phyloP scores from a whole-genome alignment of 768 basidiomycete genomes.

The Calocybe gangraenosa region DNA sequence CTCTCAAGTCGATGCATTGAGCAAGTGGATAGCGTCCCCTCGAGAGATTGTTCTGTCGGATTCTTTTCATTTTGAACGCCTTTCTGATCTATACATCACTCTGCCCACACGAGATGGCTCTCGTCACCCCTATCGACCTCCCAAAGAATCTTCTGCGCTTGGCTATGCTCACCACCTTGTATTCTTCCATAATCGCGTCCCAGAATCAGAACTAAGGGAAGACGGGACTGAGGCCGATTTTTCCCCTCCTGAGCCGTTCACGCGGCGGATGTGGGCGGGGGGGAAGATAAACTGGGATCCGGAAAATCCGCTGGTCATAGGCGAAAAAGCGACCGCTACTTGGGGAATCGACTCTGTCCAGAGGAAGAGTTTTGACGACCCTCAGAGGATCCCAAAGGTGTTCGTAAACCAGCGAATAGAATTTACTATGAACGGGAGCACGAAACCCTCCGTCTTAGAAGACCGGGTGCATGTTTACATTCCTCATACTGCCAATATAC shows the following conservation, averaged over 20 bases:
- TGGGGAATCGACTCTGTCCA: slow-evolving; percentile 47
- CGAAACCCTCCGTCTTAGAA: slow-evolving; percentile 49
- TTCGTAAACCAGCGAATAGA: slow-evolving; percentile 68
- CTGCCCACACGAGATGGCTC: slow-evolving; percentile 71
- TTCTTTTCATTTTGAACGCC: slow-evolving; percentile 48
- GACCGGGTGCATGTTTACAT: slow-evolving; percentile 70
- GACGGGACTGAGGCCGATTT: slow-evolving; percentile 74
- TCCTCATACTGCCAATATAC: slow-evolving; percentile 22
- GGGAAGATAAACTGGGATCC: slow-evolving; percentile 64
- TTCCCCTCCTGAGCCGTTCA: slow-evolving; percentile 69
- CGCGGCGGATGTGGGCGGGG: slow-evolving; percentile 79
- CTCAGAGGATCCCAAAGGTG: slow-evolving; percentile 58
- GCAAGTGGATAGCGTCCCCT: slow-evolving; percentile 51
- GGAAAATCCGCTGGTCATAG: slow-evolving; percentile 44
- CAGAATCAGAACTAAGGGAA: slow-evolving; percentile 50
- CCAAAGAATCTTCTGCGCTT: slow-evolving; percentile 37
- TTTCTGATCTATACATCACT: slow-evolving; percentile 63
- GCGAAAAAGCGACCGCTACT: slow-evolving; percentile 43
- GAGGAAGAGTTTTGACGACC: slow-evolving; percentile 60
- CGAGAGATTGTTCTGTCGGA: slow-evolving; percentile 45
- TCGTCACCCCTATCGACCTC: slow-evolving; percentile 35
- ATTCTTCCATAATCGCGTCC: slow-evolving; percentile 67
- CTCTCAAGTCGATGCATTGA: slow-evolving; percentile 25
- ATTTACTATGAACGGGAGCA: slow-evolving; percentile 38
- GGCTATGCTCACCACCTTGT: slow-evolving; percentile 66